These are phyloP conservation scores for Pinus albicaulis DNA, from an alignment of 75 land plant genomes.

Conservation along the genomic window DNA sequence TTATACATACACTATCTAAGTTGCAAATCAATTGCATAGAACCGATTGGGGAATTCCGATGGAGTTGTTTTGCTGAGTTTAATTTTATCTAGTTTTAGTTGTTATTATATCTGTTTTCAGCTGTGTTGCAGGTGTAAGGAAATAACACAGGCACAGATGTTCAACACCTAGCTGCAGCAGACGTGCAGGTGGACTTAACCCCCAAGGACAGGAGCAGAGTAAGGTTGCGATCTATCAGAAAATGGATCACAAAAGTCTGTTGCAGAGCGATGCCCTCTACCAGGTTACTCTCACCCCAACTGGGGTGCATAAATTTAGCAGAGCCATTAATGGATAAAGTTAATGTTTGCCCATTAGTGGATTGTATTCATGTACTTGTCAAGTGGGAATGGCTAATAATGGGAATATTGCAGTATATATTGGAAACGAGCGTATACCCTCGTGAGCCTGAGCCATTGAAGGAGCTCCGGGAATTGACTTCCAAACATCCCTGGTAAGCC, in stretches of 20 bases:
- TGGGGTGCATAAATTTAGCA: background rate
- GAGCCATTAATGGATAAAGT: background rate
- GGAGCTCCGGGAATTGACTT: constrained; percentile 64
- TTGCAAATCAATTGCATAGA: too few relatives aligned
- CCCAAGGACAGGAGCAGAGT: constrained; percentile 5
- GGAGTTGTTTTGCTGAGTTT: too few relatives aligned
- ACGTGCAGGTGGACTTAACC: background rate
- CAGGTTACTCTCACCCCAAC: constrained; percentile 42
- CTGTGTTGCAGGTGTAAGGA: background rate
- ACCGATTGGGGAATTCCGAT: too few relatives aligned
- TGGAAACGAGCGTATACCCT: constrained; percentile 79
- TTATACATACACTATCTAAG: too few relatives aligned
- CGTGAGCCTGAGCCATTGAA: constrained; percentile 61
- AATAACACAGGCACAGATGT: background rate
- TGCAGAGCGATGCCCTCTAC: constrained; percentile 82
- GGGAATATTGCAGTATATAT: constrained; percentile 50
- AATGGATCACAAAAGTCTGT: constrained; percentile 87
- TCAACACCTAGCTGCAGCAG: too few relatives aligned
- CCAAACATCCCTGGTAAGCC: constrained; percentile 43
- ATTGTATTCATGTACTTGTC: too few relatives aligned
- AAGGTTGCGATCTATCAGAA: constrained; percentile 47
- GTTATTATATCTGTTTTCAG: background rate
- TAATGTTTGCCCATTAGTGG: too few relatives aligned
- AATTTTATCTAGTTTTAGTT: too few relatives aligned
- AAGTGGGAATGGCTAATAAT: background rate